These are phyloP conservation scores for Trametes villosa DNA, from an alignment of 768 basidiomycete genomes.

Conservation along the genomic window DNA sequence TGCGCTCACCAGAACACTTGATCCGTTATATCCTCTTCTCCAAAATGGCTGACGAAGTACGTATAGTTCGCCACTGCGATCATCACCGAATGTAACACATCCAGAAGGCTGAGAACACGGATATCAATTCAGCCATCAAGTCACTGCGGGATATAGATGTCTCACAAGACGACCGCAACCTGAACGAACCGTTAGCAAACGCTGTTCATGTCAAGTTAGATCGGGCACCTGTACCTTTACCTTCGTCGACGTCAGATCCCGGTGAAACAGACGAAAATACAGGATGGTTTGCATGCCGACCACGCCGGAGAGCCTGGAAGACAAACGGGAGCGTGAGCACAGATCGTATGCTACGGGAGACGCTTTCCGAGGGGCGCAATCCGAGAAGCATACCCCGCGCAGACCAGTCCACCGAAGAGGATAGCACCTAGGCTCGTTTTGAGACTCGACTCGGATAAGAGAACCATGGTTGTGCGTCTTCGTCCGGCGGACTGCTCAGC, in stretches of 20 bases:
- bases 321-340: not conserved
- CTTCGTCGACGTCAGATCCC: constrained; percentile 24
- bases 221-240: constrained; percentile 23
- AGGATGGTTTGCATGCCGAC: constrained; percentile 32
- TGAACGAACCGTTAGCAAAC: not conserved
- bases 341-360: too few relatives aligned
- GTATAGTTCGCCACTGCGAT: constrained; percentile 28
- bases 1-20: constrained; percentile 29
- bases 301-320: constrained; percentile 30
- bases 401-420: constrained; percentile 30
- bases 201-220: not conserved
- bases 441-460: constrained; percentile 14
- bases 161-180: constrained; percentile 28
- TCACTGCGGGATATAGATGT: not conserved
- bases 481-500: constrained; percentile 2
- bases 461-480: constrained; percentile 9
- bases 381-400: constrained; percentile 30
- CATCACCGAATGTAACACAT: constrained; percentile 30
- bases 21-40: constrained; percentile 23
- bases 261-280: constrained; percentile 28
- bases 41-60: constrained; percentile 30
- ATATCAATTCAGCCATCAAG: not conserved
- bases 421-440: constrained; percentile 24
- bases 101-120: constrained; percentile 23
- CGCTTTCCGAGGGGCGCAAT: too few relatives aligned